Base-by-base conservation (phyloP, 306 rosid genomes). In the Fragaria ananassa region DNA sequence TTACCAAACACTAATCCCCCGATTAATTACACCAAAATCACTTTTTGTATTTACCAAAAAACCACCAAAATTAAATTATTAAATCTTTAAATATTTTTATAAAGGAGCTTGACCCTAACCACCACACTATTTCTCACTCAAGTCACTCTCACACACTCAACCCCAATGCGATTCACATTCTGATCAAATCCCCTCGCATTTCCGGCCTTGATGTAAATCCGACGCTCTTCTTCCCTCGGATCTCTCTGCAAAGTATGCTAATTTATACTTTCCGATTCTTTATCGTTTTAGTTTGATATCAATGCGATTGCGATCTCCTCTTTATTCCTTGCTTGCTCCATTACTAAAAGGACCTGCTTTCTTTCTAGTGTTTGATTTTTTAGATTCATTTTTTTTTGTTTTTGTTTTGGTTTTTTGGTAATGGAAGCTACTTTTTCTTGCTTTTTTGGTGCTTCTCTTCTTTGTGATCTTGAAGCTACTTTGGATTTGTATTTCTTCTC, bases 81-180 rank as follows among this genome's bases (percentile, higher is more conserved):
- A 50, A 50, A 47, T 14, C 54, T 3, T 49, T 14, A 14, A 25
- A 2, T 44, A 54, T 12, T 57, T 72, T 35, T 46, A 76, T 77
- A 45, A 13, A 11, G 17, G 13, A 46, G 44, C 9, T 41, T 8
- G 72, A 79, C 90, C 89, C 91, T 84, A 88, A 79, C 83, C 39
- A 70, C 74, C 86, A 5, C 47, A 13, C 63, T 23, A 56, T 5
- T 60, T 29, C 42, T 11, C n/a, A 19, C 54, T 67, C 76, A 50
- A 3, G 57, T 85, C 85, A 49, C 57, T 70, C 81, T 78, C 56
- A 34, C 83, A 35, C 83, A 35, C 19, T 49, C 13, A 13, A 4
- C 31, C 53, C 76, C 76, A 82, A 83, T 83, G 87, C 86, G 57
- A 74, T 41, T 70, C 76, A 21, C 79, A 76, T 76, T 71, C 60